Conservation (phyloP, 768 basidiomycete species). For the Lactifluus echinatus region DNA sequence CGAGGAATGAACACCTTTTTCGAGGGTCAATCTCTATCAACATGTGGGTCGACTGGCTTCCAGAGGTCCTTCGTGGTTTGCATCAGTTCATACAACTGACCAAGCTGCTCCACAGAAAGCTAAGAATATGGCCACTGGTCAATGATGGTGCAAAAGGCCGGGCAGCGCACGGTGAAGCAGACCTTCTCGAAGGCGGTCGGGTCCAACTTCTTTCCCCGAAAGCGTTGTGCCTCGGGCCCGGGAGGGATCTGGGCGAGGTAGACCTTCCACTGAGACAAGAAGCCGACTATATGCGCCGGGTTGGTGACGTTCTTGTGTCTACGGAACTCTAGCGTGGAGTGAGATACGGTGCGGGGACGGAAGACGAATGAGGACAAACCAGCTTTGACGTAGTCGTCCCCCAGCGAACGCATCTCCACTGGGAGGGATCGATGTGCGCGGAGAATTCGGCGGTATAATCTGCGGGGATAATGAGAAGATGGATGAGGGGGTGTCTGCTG, state of each 20-base stretch:
- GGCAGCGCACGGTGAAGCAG: constrained; percentile 2
- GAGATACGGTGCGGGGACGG: not conserved
- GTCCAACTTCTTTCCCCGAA: constrained; percentile 62
- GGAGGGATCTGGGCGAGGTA: constrained; percentile 71
- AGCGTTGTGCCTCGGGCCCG: constrained; percentile 37
- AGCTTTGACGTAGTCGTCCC: constrained; percentile 40
- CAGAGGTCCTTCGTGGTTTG: constrained; percentile 82
- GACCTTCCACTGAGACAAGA: constrained; percentile 90
- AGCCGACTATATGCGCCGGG: constrained; percentile 87
- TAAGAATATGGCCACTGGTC: constrained; percentile 27
- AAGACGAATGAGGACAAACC: constrained; percentile 15
- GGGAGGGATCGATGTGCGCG: constrained; percentile 36
- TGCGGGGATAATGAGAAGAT: constrained; percentile 11
- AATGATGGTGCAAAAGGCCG: not conserved
- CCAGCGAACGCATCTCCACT: constrained; percentile 38
- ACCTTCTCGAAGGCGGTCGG: constrained; percentile 71
- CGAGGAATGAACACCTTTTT: no score
- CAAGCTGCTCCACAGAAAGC: constrained; percentile 88
- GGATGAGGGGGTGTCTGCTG: not conserved
- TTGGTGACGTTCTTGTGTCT: constrained; percentile 73
- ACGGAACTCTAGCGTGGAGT: constrained; percentile 65
- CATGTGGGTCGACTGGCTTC: constrained; percentile 41
- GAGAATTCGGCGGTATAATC: constrained; percentile 37
- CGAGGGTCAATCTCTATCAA: not conserved
- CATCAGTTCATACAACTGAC: constrained; percentile 93